phyloP scores from a whole-genome alignment of 768 basidiomycete species.

The Xerocomellus amylosporus region DNA sequence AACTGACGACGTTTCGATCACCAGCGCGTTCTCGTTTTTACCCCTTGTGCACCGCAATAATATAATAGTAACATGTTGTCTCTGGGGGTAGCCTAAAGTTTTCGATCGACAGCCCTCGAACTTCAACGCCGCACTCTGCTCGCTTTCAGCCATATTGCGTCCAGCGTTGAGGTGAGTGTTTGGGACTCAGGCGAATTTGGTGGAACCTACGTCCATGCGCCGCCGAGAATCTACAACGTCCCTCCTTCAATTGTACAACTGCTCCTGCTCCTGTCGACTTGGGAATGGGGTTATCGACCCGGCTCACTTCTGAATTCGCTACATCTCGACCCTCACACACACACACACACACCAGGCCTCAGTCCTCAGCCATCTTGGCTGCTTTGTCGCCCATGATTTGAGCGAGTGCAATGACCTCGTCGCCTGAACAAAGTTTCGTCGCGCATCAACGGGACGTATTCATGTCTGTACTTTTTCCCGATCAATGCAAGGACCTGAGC shows the following conservation, averaged over 20 bases:
- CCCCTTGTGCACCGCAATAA: not conserved
- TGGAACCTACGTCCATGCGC: not conserved
- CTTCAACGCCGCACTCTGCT: too few relatives aligned
- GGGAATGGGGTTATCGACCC: not conserved
- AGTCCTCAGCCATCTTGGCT: not conserved
- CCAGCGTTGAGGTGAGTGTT: not conserved
- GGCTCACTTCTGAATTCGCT: not conserved
- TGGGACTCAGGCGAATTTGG: not conserved
- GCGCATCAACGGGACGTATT: not conserved
- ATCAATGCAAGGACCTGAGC: too few relatives aligned
- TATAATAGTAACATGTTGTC: not conserved
- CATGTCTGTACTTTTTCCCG: too few relatives aligned
- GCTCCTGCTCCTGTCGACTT: not conserved
- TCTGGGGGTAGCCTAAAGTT: too few relatives aligned
- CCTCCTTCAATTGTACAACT: too few relatives aligned
- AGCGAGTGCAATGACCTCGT: not conserved
- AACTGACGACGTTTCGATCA: slow-evolving; percentile 1
- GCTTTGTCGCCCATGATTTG: not conserved
- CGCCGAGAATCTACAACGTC: not conserved
- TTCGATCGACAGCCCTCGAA: too few relatives aligned
- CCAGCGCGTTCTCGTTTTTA: not conserved
- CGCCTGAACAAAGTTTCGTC: not conserved
- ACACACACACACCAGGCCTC: too few relatives aligned
- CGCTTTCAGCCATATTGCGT: too few relatives aligned
- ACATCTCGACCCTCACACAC: not conserved